These are phyloP conservation scores for Fusarium duplospermum DNA, from an alignment of 2,329 filamentous ascomycete species.

Conservation along the genomic window DNA sequence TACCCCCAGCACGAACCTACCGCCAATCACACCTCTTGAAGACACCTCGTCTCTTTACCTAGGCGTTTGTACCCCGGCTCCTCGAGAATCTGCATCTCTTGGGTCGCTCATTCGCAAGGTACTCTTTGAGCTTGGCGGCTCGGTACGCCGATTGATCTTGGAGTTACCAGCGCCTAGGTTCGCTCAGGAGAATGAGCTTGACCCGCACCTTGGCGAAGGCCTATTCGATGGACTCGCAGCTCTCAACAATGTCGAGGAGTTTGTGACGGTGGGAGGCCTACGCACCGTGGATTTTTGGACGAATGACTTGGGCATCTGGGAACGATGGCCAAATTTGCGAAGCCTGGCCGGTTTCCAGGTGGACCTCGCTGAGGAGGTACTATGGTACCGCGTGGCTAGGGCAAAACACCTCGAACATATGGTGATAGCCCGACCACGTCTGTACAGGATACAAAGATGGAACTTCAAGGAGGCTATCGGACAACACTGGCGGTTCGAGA, in stretches of 20 bases:
- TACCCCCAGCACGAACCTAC: conserved; percentile 1
- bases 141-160: conserved; percentile 22
- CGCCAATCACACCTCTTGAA: background rate
- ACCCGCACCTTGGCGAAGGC: background rate
- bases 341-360: conserved; percentile 28
- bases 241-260: conserved; percentile 24
- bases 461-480: conserved; percentile 26
- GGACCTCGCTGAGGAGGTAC: conserved; percentile 19
- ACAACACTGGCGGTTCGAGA: conserved; percentile 14
- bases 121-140: conserved; percentile 6
- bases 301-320: background rate
- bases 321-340: conserved; percentile 21
- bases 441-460: conserved; percentile 18
- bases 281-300: conserved; percentile 28
- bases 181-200: conserved; percentile 4
- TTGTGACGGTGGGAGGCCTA: conserved; percentile 25
- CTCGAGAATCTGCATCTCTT: background rate
- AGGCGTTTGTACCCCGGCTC: conserved; percentile 1
- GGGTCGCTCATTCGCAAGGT: conserved; percentile 6
- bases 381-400: conserved; percentile 26
- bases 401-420: conserved; percentile 13
- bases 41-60: conserved; percentile 24
- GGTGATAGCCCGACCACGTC: conserved; percentile 14
- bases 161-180: conserved; percentile 25
- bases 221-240: conserved; percentile 4